Base-by-base conservation (phyloP, 352 stramenopile genomes). In the Globisporangium radiosum region DNA sequence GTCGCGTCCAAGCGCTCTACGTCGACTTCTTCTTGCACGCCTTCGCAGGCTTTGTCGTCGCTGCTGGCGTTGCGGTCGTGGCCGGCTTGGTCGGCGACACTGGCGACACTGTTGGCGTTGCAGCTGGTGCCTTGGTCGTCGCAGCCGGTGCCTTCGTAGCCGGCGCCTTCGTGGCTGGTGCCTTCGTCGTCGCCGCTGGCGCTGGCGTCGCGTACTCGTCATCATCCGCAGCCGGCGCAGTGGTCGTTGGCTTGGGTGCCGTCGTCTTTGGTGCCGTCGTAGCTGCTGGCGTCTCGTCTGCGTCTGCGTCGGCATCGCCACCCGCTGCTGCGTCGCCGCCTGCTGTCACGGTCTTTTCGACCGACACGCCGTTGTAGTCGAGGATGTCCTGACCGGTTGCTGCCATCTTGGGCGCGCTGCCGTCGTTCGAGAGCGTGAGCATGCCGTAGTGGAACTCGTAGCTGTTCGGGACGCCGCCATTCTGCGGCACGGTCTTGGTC, bases 401-500 rank as follows among this genome's bases (percentile, higher is more conserved):
- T 19, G 65, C 69, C 78, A 89, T 87, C 44, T 63, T 66, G 33
- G 77, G 72, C 2, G 58, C 57, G 49, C 70, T 81, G 54, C 75
- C 77, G 60, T 84, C 76, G 58, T 78, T 70, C 39, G 78, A 87
- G 49, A 88, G 73, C 49, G 79, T 87, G 63, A 89, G 71, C 63
- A 81, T 67, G 47, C 76, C 79, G 47, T 83, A 78, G 68, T 89
- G 76, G 57, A 86, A 81, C 67, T 89, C 76, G 57, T 83, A 77
- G 69, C 69, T 66, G 25, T 49, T 67, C 9, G 72, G 56, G 9
- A 70, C 59, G 38, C 40, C 47, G 54, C 58, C 59, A 1, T 39
- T 60, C 61, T 75, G 65, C 4, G 59, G 65, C 51, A 76, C 71
- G 2, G 67, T 76, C 55, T 68, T 81, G 43, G 64, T 74, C 44